These are phyloP conservation scores for Schizonepeta tenuifolia DNA, from an alignment of 257 asterid genomes.

Conservation along the genomic window DNA sequence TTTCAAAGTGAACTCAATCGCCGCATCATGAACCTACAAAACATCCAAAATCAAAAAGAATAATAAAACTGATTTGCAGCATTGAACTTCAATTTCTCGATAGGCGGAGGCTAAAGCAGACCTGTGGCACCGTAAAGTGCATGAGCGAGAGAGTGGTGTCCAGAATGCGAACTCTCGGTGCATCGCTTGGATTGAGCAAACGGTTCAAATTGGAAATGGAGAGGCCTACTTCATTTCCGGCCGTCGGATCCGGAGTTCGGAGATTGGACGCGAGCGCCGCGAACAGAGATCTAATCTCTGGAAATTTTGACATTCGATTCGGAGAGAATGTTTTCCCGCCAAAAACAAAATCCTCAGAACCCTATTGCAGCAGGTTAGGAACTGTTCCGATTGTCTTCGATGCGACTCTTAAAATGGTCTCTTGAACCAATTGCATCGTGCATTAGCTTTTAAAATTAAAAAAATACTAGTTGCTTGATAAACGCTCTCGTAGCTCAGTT, in stretches of 20 bases:
- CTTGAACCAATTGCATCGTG: no score
- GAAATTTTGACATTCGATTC: conserved; percentile 44
- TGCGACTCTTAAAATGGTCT: no score
- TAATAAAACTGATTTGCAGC: not conserved
- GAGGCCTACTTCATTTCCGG: conserved; percentile 36
- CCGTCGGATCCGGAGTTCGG: conserved; percentile 39
- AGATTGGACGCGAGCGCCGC: conserved; percentile 62
- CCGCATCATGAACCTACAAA: conserved; percentile 61
- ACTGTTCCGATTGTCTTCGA: no score
- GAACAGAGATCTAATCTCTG: conserved; percentile 58
- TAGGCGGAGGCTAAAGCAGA: conserved; percentile 19
- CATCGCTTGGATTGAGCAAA: conserved; percentile 60
- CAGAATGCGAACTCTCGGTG: conserved; percentile 53
- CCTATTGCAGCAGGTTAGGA: not conserved
- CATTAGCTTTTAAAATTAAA: no score
- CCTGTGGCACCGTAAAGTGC: conserved; percentile 84
- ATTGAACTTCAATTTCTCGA: not conserved
- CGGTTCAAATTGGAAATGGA: conserved; percentile 58
- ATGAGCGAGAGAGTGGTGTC: conserved; percentile 75
- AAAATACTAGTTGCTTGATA: no score
- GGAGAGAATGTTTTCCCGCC: conserved; percentile 30
- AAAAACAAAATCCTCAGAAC: not conserved
- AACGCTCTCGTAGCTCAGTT: conserved; percentile 96
- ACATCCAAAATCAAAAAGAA: conserved; percentile 8
- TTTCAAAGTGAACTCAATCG: conserved; percentile 50